Conservation (phyloP, 176 grass and related monocot species). For the Avena eriantha region DNA sequence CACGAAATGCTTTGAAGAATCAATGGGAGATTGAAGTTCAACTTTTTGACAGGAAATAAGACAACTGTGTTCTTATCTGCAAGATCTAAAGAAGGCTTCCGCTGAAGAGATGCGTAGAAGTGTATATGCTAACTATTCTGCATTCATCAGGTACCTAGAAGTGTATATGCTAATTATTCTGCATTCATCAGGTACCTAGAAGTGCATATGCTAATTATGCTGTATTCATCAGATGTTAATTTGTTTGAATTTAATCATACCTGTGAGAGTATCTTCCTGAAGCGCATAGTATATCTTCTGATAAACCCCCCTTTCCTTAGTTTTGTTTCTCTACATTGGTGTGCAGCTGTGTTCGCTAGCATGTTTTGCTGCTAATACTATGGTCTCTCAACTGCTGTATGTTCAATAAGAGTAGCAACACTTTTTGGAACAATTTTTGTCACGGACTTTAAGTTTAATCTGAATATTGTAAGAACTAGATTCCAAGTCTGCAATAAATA, state of each 20-base stretch:
- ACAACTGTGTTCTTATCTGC: slow-evolving; percentile 78
- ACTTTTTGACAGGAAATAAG: slow-evolving; percentile 81
- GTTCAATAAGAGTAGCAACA: neutral
- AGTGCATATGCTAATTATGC: slow-evolving; percentile 88
- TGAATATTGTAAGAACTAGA: slow-evolving; percentile 19
- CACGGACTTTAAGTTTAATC: neutral
- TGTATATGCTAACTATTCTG: slow-evolving; percentile 94
- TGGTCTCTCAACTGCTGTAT: neutral
- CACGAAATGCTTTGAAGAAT: slow-evolving; percentile 16
- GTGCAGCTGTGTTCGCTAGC: neutral
- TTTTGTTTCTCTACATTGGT: neutral
- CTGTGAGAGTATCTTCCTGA: neutral
- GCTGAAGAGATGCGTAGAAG: slow-evolving; percentile 98
- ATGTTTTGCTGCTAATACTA: slow-evolving; percentile 5
- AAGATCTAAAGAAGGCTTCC: slow-evolving; percentile 99
- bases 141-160: slow-evolving; percentile 90
- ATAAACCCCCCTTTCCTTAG: neutral
- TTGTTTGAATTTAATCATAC: neutral
- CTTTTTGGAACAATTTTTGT: neutral
- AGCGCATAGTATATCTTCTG: neutral
- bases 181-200: slow-evolving; percentile 88
- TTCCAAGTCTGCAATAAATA: neutral
- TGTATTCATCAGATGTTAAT: slow-evolving; percentile 64
- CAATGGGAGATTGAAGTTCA: slow-evolving; percentile 30
- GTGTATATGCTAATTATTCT: slow-evolving; percentile 93